Conservation (phyloP, 1,284 basidiomycete species). For the Marasmius sp. region DNA sequence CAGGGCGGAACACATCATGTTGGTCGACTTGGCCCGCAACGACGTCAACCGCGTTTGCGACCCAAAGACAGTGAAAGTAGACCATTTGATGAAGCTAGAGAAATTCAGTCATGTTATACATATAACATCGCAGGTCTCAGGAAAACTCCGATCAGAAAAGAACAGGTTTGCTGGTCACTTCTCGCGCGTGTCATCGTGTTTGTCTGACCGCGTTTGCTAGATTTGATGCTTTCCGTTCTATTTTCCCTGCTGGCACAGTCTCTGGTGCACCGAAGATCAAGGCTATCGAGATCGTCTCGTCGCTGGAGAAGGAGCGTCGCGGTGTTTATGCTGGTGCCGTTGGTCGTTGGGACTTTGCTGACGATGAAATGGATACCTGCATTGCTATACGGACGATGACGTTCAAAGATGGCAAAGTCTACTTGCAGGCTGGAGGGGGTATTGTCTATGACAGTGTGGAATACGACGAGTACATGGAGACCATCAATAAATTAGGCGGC, state of each 20-base stretch:
- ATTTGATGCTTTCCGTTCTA: constrained; percentile 98
- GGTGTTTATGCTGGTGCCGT: constrained; percentile 98
- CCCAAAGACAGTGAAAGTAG: constrained; percentile 93
- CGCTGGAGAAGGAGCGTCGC: constrained; percentile 86
- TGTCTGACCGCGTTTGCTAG: constrained; percentile 37
- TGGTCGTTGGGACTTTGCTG: constrained; percentile 94
- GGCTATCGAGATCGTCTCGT: constrained; percentile 91
- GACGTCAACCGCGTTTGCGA: constrained; percentile 98
- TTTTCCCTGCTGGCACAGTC: constrained; percentile 99
- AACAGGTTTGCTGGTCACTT: constrained; percentile 58
- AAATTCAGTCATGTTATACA: constrained; percentile 99
- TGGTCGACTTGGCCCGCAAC: constrained; percentile 98
- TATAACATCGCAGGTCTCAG: constrained; percentile 94
- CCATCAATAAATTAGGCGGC: constrained; percentile 90
- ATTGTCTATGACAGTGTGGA: constrained; percentile 98
- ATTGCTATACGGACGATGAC: constrained; percentile 99
- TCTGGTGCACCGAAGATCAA: constrained; percentile 99
- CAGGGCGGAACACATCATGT: constrained; percentile 98
- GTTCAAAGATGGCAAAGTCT: constrained; percentile 92
- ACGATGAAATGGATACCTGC: constrained; percentile 96
- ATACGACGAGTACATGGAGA: constrained; percentile 96
- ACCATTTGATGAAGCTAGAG: constrained; percentile 92
- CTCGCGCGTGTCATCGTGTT: not conserved
- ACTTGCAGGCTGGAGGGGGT: constrained; percentile 95
- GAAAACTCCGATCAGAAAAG: constrained; percentile 79